A percentile compares a stretch with the other conserved stretches of the same genome.
Evolutionary conservation across 75 land plant genomes (phyloP).

Genomic region (Pinus taeda): DNA sequence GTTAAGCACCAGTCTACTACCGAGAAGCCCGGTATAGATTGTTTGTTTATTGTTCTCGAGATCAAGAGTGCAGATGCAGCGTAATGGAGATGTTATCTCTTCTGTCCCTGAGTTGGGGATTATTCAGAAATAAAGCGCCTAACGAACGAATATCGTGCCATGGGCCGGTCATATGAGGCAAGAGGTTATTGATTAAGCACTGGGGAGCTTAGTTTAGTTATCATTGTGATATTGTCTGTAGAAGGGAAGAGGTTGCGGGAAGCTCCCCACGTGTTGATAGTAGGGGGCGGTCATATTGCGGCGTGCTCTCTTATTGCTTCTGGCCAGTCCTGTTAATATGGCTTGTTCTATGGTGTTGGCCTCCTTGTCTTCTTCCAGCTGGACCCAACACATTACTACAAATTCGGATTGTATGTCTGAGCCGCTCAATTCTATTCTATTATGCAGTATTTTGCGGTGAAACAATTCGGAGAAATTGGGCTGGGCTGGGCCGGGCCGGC

Average conservation of each 20-base stretch:
- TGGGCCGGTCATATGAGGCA: background rate
- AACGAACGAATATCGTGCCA: background rate
- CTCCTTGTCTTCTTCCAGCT: conserved; percentile 3
- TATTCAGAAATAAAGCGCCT: too few species aligned
- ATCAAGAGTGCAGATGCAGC: too few species aligned
- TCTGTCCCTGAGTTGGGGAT: too few species aligned
- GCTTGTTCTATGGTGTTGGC: conserved; percentile 7
- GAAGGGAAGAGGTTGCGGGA: background rate
- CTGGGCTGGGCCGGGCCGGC: background rate
- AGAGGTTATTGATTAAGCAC: background rate
- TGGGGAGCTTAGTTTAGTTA: background rate
- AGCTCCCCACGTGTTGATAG: conserved; percentile 1
- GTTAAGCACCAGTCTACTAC: background rate
- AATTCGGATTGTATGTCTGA: background rate
- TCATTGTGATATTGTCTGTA: background rate
- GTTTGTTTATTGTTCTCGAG: too few species aligned
- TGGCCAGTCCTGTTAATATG: background rate
- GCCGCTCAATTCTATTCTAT: background rate
- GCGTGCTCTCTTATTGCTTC: background rate
- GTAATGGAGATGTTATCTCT: too few species aligned
- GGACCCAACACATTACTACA: background rate
- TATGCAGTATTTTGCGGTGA: background rate
- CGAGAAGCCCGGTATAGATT: too few species aligned
- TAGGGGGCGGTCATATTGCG: conserved; percentile 10
- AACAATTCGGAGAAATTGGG: background rate